Evolutionary conservation across 1,139 yeast species (phyloP), one percentile per base, ranked within the genome.

Genomic region (Geotrichum histeridarum): DNA sequence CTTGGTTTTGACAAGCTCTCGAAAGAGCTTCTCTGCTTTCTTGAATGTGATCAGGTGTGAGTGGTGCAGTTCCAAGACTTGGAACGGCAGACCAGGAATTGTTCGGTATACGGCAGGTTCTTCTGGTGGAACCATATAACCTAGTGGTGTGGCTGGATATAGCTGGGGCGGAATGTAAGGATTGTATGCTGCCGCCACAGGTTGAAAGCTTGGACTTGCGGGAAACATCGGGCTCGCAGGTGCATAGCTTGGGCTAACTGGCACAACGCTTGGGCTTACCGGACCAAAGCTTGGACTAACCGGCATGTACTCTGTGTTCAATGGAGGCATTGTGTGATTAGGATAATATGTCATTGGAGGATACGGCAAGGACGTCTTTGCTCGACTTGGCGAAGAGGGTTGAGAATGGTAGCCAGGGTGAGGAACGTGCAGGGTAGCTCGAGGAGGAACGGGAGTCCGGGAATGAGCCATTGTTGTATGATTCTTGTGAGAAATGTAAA

Each of bases 41-140:
- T 30, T 31, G 17, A 27, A 31, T 18, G 11, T 8, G 36, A 30
- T 17, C 31, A 42, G 46, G 22, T 42, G 35, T n/a, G 15, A 11
- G 18, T 6, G 35, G 8, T 33, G 46, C 14, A 42, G 17, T 17
- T 42, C 46, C 18, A 35, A 35, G 4, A 42, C 46, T 8, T 12
- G 36, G 17, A 27, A n/a, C 22, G 46, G 46, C 36, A 42, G 15
- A 9, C 46, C 46, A 9, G 46, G 46, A 35, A 42, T 31, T 7
- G 22, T 12, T 4, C 46, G 46, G 27, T 22, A 22, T 3, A 22
- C 27, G 27, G 27, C 27, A 5, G 27, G 4, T 22, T 22, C 27
- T 22, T 22, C 27, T 3, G 27, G 27, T 22, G 27, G 27, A 22
- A 5, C 27, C 27, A 22, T 22, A 22, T 3, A 22, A 5, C 27